phyloP scores from a whole-genome alignment of 192 early-diverging fungal species.

The Piromyces finnis region DNA sequence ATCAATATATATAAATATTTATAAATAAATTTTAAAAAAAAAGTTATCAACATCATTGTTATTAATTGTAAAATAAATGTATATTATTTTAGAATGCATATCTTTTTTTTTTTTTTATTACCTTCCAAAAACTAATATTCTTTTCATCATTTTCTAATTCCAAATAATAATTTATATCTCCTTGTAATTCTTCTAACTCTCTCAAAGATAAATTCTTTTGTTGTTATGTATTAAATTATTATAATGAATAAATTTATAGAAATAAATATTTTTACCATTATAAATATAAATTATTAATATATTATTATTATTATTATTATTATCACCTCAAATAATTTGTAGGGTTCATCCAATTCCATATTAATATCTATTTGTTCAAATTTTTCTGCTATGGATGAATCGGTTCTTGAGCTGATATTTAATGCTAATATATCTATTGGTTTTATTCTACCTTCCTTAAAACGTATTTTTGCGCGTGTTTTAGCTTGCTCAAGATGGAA shows the following conservation, averaged over 20 bases:
- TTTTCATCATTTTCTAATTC: slow-evolving; percentile 58
- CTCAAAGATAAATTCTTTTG: slow-evolving; percentile 34
- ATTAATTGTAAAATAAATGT: not conserved
- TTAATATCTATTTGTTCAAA: slow-evolving; percentile 61
- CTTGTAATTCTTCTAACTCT: slow-evolving; percentile 60
- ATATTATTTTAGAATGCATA: slow-evolving; percentile 1
- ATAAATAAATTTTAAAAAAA: not conserved
- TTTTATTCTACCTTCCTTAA: slow-evolving; percentile 68
- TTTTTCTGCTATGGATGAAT: slow-evolving; percentile 35
- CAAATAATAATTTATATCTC: slow-evolving; percentile 80
- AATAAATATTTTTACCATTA: no score
- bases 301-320: not conserved
- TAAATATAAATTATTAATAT: no score
- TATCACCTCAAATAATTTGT: slow-evolving; percentile 42
- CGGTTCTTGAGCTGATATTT: slow-evolving; percentile 64
- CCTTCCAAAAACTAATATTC: slow-evolving; percentile 70
- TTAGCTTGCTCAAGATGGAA: slow-evolving; percentile 89
- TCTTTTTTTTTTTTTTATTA: not conserved
- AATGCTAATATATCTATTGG: slow-evolving; percentile 87
- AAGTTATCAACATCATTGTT: not conserved
- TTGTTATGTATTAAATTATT: no score
- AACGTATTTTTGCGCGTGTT: slow-evolving; percentile 74
- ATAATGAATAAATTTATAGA: no score
- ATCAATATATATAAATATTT: slow-evolving; percentile 1
- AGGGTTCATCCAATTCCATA: slow-evolving; percentile 78